Evolutionary conservation across 176 grass and related monocot genomes (phyloP).

Genomic region (Puya raimondii): DNA sequence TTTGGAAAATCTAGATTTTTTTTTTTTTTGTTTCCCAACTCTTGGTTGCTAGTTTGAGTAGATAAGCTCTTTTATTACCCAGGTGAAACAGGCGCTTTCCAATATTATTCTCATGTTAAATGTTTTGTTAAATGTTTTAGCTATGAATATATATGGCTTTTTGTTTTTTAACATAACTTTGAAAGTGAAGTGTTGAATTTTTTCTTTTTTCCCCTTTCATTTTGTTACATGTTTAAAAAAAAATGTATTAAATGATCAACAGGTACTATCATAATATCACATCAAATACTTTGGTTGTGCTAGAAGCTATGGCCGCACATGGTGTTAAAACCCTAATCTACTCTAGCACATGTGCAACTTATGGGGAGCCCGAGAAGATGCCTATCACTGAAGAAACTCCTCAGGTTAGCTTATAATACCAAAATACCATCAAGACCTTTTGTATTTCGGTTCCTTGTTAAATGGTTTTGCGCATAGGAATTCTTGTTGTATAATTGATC

Average conservation of each 20-base stretch:
- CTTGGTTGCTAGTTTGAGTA: too few species aligned
- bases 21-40: too few species aligned
- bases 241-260: not conserved
- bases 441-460: not conserved
- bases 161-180: not conserved
- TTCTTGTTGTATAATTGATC: not conserved
- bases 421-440: not conserved
- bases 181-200: not conserved
- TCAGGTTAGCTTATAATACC: conserved; percentile 35
- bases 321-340: conserved; percentile 77
- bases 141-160: too few species aligned
- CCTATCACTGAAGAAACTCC: conserved; percentile 93
- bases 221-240: not conserved
- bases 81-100: too few species aligned
- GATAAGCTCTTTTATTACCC: too few species aligned
- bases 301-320: conserved; percentile 72
- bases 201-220: not conserved
- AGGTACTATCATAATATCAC: conserved; percentile 98
- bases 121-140: conserved; percentile 3
- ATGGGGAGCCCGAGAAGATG: conserved; percentile 92
- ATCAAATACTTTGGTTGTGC: conserved; percentile 62
- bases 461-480: not conserved
- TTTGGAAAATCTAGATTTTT: too few species aligned
- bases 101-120: not conserved
- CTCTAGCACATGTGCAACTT: conserved; percentile 93